Percentiles rank a stretch among this genome's conserved stretches.
phyloP scores from a whole-genome alignment of 2,329 filamentous ascomycete species.

The Chaetomium sp. region DNA sequence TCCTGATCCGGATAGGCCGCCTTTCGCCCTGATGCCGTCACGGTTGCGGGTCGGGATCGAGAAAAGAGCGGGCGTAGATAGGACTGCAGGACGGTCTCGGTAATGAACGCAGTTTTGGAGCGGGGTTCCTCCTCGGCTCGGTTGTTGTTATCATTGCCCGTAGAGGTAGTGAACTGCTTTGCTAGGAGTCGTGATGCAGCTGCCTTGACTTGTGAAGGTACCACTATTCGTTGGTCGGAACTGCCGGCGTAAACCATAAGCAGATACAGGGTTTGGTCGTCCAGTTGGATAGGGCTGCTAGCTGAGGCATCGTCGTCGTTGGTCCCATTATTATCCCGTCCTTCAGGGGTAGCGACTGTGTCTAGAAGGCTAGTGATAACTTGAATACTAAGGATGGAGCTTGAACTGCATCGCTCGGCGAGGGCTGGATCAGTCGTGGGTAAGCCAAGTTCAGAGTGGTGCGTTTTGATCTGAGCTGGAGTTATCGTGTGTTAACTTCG shows the following conservation, averaged over 20 bases:
- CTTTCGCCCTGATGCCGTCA: constrained; percentile 54
- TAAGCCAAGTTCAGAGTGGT: too few relatives aligned
- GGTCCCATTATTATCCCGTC: too few relatives aligned
- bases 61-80: constrained; percentile 64
- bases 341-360: too few relatives aligned
- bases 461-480: too few relatives aligned
- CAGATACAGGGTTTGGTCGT: constrained; percentile 27
- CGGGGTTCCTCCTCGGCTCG: background rate
- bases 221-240: constrained; percentile 28
- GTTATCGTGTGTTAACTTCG: background rate
- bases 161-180: constrained; percentile 22
- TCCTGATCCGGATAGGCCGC: constrained; percentile 37
- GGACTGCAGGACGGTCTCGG: constrained; percentile 51
- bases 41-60: constrained; percentile 43
- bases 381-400: too few relatives aligned
- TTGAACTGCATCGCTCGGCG: too few relatives aligned
- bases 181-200: constrained; percentile 31
- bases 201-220: constrained; percentile 18
- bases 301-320: background rate
- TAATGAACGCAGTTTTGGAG: constrained; percentile 34
- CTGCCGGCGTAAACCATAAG: constrained; percentile 29
- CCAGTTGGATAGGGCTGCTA: constrained; percentile 3
- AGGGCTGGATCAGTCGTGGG: too few relatives aligned
- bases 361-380: too few relatives aligned
- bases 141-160: constrained; percentile 6